Conservation (phyloP, 345 rosid genomes). For the Eucalyptus erythrocorys region DNA sequence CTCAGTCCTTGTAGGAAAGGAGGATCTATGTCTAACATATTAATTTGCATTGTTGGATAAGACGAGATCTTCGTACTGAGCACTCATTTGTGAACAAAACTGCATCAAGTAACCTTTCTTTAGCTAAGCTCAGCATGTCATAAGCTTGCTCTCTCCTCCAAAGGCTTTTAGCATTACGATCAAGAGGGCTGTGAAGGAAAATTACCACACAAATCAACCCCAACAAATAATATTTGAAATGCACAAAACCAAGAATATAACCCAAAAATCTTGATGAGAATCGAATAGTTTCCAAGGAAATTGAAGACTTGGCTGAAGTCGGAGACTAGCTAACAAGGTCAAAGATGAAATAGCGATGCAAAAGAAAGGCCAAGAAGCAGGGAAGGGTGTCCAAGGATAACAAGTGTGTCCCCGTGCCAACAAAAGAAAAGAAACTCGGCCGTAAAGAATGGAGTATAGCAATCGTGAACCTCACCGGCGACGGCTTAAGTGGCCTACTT, state of each 20-base stretch:
- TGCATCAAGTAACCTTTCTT: not conserved
- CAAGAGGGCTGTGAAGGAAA: not conserved
- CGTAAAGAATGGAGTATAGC: not conserved
- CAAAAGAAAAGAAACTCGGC: not conserved
- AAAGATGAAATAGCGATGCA: not conserved
- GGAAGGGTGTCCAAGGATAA: not conserved
- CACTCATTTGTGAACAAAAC: not conserved
- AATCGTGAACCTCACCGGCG: not conserved
- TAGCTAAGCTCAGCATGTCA: not conserved
- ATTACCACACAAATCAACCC: not conserved
- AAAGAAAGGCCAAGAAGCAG: not conserved
- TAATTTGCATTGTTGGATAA: not conserved
- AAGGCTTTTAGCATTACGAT: not conserved
- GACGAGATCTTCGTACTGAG: not conserved
- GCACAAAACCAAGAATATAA: not conserved
- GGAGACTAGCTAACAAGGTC: not conserved
- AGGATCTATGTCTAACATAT: not conserved
- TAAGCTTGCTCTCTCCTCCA: not conserved
- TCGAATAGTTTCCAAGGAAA: not conserved
- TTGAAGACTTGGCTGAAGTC: not conserved
- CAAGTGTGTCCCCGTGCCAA: not conserved
- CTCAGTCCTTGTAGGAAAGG: not conserved
- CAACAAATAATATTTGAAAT: not conserved
- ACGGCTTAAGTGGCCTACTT: not conserved
- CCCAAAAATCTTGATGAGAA: not conserved